Evolutionary conservation across 805 yeast species (phyloP).

Genomic region (Candida xyloterini): DNA sequence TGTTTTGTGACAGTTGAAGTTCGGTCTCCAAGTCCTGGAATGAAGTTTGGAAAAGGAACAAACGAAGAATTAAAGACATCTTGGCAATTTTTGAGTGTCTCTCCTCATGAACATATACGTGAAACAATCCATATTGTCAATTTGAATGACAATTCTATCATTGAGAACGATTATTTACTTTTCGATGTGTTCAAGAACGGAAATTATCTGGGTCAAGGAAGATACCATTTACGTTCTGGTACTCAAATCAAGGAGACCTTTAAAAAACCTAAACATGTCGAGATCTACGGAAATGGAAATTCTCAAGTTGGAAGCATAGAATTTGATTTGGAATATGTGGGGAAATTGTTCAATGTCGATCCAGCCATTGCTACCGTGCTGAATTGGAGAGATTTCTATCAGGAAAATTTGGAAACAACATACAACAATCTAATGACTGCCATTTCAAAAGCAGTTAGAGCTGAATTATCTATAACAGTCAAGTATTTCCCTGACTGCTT

Average conservation of each 20-base stretch:
- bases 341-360: slow-evolving; percentile 62
- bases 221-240: slow-evolving; percentile 37
- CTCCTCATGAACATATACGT: slow-evolving; percentile 67
- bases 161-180: slow-evolving; percentile 51
- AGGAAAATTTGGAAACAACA: slow-evolving; percentile 36
- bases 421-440: slow-evolving; percentile 45
- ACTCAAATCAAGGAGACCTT: slow-evolving; percentile 34
- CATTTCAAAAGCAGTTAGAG: slow-evolving; percentile 48
- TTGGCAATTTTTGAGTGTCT: slow-evolving; percentile 76
- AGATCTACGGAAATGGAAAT: slow-evolving; percentile 40
- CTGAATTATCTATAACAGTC: slow-evolving; percentile 52
- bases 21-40: slow-evolving; percentile 46
- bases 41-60: slow-evolving; percentile 64
- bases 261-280: slow-evolving; percentile 43
- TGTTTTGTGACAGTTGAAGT: slow-evolving; percentile 53
- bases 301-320: slow-evolving; percentile 44
- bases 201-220: slow-evolving; percentile 55
- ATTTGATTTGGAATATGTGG: slow-evolving; percentile 62
- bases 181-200: slow-evolving; percentile 64
- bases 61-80: slow-evolving; percentile 48
- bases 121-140: slow-evolving; percentile 68
- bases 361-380: slow-evolving; percentile 50
- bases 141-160: slow-evolving; percentile 41
- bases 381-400: slow-evolving; percentile 49
- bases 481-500: slow-evolving; percentile 62